Conservation (phyloP, 2,329 filamentous ascomycete genomes). For the Xylariaceae sp. region DNA sequence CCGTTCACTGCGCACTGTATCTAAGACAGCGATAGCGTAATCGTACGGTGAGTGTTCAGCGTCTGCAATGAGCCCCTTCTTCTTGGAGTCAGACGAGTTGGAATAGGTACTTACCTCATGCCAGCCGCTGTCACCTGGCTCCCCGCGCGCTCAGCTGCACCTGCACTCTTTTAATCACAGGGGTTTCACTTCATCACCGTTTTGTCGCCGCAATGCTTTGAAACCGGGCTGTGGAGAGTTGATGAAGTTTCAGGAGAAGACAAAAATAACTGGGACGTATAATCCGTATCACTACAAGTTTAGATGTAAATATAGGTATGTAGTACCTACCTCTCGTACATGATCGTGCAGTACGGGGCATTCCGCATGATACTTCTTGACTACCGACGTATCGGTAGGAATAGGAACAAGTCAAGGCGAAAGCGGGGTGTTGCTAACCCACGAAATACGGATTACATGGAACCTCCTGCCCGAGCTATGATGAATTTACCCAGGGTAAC, state of each 20-base stretch:
- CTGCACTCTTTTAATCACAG: slow-evolving; percentile 5
- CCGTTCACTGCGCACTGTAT: no score
- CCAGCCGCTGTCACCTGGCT: neutral
- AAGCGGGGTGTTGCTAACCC: no score
- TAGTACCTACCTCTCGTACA: no score
- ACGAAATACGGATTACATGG: no score
- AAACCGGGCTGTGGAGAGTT: slow-evolving; percentile 14
- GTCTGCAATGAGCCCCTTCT: neutral
- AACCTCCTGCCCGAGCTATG: no score
- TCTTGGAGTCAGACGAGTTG: neutral
- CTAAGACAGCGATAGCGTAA: neutral
- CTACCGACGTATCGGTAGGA: no score
- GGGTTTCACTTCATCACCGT: slow-evolving; percentile 21
- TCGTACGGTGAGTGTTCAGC: neutral
- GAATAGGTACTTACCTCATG: neutral
- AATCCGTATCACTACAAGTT: no score
- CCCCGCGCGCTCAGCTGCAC: neutral
- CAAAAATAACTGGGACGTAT: slow-evolving; percentile 16
- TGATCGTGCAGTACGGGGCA: no score
- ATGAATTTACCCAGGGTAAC: no score
- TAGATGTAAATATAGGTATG: no score
- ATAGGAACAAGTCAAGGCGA: no score
- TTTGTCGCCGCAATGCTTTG: slow-evolving; percentile 17
- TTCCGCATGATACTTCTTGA: no score
- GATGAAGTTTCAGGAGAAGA: slow-evolving; percentile 12